Conservation (phyloP, 208 protist genomes). For the Leptomonas pyrrhocoris region DNA sequence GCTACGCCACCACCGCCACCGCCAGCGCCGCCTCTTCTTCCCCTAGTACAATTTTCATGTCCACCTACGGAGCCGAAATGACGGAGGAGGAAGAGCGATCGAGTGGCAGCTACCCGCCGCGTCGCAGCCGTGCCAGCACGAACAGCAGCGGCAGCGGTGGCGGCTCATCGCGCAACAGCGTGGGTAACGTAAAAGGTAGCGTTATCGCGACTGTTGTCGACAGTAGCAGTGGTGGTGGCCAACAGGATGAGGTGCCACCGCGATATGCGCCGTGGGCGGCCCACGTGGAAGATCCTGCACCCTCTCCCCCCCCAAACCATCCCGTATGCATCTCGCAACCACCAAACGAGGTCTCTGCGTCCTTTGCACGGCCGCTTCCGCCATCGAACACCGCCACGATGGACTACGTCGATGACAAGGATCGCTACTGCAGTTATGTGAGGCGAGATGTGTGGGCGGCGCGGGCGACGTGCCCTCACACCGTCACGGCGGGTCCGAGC, state of each 20-base stretch:
- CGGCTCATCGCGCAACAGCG: too few relatives aligned
- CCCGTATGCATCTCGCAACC: not conserved
- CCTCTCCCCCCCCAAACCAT: not conserved
- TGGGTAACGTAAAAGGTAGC: not conserved
- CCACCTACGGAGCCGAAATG: slow-evolving; percentile 33
- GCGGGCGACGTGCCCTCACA: slow-evolving; percentile 24
- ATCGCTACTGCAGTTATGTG: slow-evolving; percentile 13
- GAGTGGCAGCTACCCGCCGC: not conserved
- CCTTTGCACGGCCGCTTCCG: not conserved
- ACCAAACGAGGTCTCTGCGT: not conserved
- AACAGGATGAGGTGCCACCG: not conserved
- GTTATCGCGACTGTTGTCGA: not conserved
- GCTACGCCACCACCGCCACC: not conserved
- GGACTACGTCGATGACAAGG: slow-evolving; percentile 15
- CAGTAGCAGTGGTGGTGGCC: not conserved
- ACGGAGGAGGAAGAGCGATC: slow-evolving; percentile 33
- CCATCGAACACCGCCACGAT: not conserved
- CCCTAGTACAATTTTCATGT: slow-evolving; percentile 35
- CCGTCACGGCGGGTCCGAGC: not conserved
- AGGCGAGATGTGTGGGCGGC: slow-evolving; percentile 31
- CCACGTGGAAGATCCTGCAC: not conserved
- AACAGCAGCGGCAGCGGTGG: not conserved
- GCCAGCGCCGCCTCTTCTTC: not conserved
- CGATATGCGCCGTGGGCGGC: not conserved
- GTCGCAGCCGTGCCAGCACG: slow-evolving; percentile 14